phyloP scores from a whole-genome alignment of 176 grass and related monocot genomes.

The Zoysia pacifica region DNA sequence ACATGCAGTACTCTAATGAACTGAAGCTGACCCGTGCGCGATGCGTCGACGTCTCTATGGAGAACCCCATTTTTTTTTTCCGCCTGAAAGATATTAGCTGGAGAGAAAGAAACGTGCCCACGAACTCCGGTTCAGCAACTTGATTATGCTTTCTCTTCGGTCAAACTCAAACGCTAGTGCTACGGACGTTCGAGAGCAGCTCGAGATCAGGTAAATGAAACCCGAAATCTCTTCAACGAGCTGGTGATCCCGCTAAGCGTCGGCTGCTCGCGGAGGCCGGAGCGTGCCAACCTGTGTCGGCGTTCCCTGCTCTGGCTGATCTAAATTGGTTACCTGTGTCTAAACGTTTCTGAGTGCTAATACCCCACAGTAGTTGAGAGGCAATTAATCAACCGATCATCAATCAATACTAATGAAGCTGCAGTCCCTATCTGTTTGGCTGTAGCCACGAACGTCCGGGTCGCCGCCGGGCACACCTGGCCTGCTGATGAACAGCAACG shows the following conservation, averaged over 20 bases:
- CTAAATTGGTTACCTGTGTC: not conserved
- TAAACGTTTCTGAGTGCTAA: not conserved
- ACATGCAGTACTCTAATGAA: not conserved
- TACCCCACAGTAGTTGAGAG: not conserved
- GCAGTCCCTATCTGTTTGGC: not conserved
- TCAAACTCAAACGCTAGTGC: not conserved
- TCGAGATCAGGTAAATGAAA: not conserved
- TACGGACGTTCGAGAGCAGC: not conserved
- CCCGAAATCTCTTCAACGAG: not conserved
- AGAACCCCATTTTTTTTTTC: not conserved
- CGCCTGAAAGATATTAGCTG: not conserved
- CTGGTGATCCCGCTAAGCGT: not conserved
- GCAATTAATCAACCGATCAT: not conserved
- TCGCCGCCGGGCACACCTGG: not conserved
- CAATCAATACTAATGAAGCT: not conserved
- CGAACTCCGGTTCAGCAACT: not conserved
- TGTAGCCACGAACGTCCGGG: constrained; percentile 1
- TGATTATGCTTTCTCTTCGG: not conserved
- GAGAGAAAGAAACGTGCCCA: not conserved
- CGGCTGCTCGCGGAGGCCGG: not conserved
- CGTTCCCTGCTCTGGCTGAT: not conserved
- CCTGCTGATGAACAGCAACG: not conserved
- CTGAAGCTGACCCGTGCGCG: not conserved
- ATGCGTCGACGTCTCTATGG: constrained; percentile 24
- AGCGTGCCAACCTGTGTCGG: not conserved